These are phyloP conservation scores for Cryphonectria carpinicola DNA, from an alignment of 2,329 filamentous ascomycete genomes.

Conservation along the genomic window DNA sequence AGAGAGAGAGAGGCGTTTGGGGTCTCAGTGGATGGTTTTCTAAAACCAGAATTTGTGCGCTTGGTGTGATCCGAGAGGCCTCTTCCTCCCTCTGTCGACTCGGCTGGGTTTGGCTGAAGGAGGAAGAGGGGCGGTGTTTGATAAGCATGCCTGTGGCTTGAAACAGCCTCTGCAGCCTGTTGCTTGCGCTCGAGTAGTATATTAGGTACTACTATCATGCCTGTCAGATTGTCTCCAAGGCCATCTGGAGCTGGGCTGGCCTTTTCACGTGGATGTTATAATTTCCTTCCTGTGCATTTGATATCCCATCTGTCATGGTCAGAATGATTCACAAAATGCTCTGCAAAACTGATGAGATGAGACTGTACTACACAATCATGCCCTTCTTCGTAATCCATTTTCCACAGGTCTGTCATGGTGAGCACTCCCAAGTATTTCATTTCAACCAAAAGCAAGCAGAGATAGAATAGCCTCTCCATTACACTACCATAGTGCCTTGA, in stretches of 20 bases:
- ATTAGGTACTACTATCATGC: not conserved
- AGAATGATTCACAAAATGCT: not conserved
- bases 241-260: not conserved
- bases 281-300: not conserved
- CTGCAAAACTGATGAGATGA: not conserved
- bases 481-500: too few relatives aligned
- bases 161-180: not conserved
- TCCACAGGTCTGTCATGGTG: not conserved
- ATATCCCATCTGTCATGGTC: not conserved
- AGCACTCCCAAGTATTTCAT: not conserved
- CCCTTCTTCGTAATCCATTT: not conserved
- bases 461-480: not conserved
- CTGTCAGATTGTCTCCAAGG: not conserved
- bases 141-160: not conserved
- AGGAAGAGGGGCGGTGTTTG: not conserved
- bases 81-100: not conserved
- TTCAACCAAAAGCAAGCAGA: not conserved
- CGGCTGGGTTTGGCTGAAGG: not conserved
- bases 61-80: not conserved
- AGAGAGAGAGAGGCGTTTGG: constrained; percentile 3
- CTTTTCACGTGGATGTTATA: not conserved
- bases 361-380: not conserved
- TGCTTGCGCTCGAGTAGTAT: not conserved
- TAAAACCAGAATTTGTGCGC: not conserved
- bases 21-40: not conserved